A percentile compares a stretch with the other conserved stretches of the same genome.
These are phyloP conservation scores for Cymbopogon flexuosus DNA, from an alignment of 202 grass and related monocot species.

Conservation along the genomic window DNA sequence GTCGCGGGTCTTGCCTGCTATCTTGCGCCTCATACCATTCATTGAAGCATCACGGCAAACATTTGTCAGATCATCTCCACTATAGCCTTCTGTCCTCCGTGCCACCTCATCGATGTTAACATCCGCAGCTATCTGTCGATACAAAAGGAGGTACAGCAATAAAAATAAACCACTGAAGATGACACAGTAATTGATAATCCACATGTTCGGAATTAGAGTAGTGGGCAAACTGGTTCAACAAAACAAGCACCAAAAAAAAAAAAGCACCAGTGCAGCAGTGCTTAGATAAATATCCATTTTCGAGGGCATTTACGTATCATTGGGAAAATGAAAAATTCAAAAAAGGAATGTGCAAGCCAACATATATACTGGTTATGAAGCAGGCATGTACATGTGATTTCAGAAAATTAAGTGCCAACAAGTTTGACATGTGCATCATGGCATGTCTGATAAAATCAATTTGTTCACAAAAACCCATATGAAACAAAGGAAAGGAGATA, in stretches of 20 bases:
- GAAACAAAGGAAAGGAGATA: not conserved
- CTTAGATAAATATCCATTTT: not conserved
- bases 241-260: no score
- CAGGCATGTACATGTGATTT: not conserved
- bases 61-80: conserved; percentile 92
- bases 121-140: conserved; percentile 63
- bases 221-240: not conserved
- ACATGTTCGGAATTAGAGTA: not conserved
- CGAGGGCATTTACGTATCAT: not conserved
- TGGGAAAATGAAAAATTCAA: not conserved
- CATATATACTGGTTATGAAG: not conserved
- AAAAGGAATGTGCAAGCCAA: not conserved
- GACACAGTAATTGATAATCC: not conserved
- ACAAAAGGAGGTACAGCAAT: not conserved
- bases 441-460: not conserved
- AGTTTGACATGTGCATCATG: not conserved
- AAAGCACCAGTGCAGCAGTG: not conserved
- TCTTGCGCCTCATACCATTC: conserved; percentile 93
- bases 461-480: not conserved
- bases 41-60: conserved; percentile 94
- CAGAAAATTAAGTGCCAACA: not conserved
- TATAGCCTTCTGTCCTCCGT: conserved; percentile 68
- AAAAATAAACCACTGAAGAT: not conserved
- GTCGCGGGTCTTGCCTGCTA: conserved; percentile 87
- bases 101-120: conserved; percentile 87